Base-by-base conservation (phyloP, 352 stramenopile species). In the Pelagophyceae sp. region DNA sequence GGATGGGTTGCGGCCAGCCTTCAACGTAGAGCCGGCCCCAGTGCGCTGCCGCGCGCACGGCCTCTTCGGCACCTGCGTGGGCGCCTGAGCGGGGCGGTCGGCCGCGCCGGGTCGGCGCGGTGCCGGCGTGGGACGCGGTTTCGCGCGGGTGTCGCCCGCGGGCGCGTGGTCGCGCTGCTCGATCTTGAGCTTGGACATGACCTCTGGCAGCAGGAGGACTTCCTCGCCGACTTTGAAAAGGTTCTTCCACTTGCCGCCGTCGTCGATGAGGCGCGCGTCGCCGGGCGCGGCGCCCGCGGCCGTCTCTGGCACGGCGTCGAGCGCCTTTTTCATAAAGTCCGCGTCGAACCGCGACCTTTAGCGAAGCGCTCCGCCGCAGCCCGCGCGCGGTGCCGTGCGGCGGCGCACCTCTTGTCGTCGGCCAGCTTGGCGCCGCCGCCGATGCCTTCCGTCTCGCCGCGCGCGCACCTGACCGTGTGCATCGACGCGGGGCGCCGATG, bases 21-120 rank as follows among this genome's bases (percentile, higher is more conserved):
- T 72, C 64, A 31, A 72, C 64, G 35, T 72, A 72, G 64, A 72
- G 64, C 19, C 64, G 31, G 3, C 64, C 64, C 64, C 64, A 72
- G 35, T 72, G 64, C 19, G 19, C 17, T 15, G 11, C 20, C 35
- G 6, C 11, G 32, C 64, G 23, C 64, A 72, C 11, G 11, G 31
- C 35, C 6, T 72, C 32, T n/a, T 72, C 64, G 35, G 19, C 64
- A 3, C 11, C 31, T 31, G 40, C 45, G 45, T 11, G 23, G 45
- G n/a, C n/a, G n/a, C n/a, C n/a, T n/a, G n/a, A n/a, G n/a, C n/a
- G n/a, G n/a, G n/a, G n/a, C n/a, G n/a, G n/a, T n/a, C n/a, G n/a
- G n/a, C n/a, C n/a, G n/a, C n/a, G n/a, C n/a, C n/a, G n/a, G n/a
- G n/a, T n/a, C n/a, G n/a, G n/a, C n/a, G n/a, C n/a, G n/a, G n/a